Base-by-base conservation (phyloP, 169 alveolate species). In the Neospora caninum region DNA sequence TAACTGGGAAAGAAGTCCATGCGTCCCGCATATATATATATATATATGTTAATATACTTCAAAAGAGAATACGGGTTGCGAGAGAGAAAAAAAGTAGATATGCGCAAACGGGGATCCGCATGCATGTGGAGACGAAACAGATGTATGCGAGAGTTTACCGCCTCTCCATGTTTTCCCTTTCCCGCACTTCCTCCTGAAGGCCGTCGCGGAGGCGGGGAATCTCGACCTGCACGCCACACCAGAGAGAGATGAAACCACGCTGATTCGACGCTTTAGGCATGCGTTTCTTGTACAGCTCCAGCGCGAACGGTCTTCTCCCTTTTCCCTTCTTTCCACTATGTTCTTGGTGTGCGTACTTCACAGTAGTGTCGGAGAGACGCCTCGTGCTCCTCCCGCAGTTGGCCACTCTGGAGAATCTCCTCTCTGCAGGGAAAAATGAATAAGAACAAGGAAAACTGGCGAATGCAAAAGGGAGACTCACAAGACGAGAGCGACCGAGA, bases 301-400 rank as follows among this genome's bases (percentile, higher is more conserved):
- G 58, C 58, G 58, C 22, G 13, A 49, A 49, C 58, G 58, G 22
- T 49, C 58, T 49, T 4, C 58, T 13, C 58, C 58, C 13, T 49
- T 49, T 13, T 49, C 58, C 58, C 58, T 13, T 49, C 13, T 49
- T 64, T 64, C 73, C 73, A 29, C 73, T 49, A 4, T 49, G 4
- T 13, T 49, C 4, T 13, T 4, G 22, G 58, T 7, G 58, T 49
- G 80, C 84, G 1, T n/a, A 82, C 88, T 45, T 82, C 88, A 64
- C 88, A 82, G 88, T 82, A 82, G 67, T 38, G 67, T 18, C 53
- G 67, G 67, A 82, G 53, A 36, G 67, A 22, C 20, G 88, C 53
- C 64, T 38, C 88, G n/a, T 82, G 67, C 88, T 43, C 88, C 41
- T 82, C 53, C 41, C 88, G 88, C 41, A 41, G 88, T 34, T 42